phyloP scores from a whole-genome alignment of 257 asterid species.

The Nicotiana undulata region DNA sequence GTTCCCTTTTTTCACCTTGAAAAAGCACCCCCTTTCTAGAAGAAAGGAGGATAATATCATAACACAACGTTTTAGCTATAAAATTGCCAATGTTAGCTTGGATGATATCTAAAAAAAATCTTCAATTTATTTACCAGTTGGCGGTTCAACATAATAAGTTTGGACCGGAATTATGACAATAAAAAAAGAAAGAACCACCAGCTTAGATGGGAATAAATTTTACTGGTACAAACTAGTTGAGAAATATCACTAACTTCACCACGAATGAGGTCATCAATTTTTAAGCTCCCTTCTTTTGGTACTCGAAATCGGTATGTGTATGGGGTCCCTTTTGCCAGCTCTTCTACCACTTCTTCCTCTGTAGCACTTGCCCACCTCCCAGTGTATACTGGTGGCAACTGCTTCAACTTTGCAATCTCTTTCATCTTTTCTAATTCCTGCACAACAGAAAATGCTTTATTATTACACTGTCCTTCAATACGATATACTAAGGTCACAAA shows the following conservation, averaged over 20 bases:
- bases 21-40: background rate
- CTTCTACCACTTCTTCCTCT: slow-evolving; percentile 55
- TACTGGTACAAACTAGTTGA: background rate
- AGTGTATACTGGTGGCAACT: slow-evolving; percentile 80
- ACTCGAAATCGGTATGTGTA: slow-evolving; percentile 85
- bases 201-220: background rate
- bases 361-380: slow-evolving; percentile 92
- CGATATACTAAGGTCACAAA: background rate
- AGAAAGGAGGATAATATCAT: background rate
- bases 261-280: slow-evolving; percentile 79
- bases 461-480: background rate
- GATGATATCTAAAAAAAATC: background rate
- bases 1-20: background rate
- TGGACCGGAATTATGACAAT: background rate
- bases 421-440: slow-evolving; percentile 92
- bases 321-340: slow-evolving; percentile 74
- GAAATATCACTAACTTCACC: slow-evolving; percentile 60
- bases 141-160: background rate
- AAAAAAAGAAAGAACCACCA: background rate
- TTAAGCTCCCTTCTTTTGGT: slow-evolving; percentile 72
- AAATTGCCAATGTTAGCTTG: background rate
- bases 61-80: background rate
- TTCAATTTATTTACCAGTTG: background rate
- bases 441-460: slow-evolving; percentile 2
- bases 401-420: slow-evolving; percentile 77